A percentile compares a stretch with the other conserved stretches of the same genome.
phyloP scores from a whole-genome alignment of 164 flowering plant species.

The Macadamia tetraphylla region DNA sequence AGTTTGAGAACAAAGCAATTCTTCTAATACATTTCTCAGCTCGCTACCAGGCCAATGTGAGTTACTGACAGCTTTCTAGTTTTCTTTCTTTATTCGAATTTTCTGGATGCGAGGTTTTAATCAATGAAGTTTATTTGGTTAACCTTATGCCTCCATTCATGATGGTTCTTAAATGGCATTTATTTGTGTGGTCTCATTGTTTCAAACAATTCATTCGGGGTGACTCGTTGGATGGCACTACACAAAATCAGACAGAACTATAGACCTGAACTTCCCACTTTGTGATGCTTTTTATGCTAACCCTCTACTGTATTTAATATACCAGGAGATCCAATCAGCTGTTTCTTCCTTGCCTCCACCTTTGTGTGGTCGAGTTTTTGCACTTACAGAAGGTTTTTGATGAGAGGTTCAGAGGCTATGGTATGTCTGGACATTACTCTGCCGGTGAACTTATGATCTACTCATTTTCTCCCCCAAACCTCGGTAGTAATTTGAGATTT shows the following conservation, averaged over 20 bases:
- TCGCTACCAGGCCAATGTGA: slow-evolving; percentile 46
- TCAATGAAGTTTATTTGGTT: too few species aligned
- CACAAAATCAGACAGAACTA: background rate
- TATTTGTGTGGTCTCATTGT: background rate
- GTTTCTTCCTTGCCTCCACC: slow-evolving; percentile 54
- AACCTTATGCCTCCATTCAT: background rate
- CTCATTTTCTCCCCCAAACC: too few species aligned
- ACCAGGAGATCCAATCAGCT: slow-evolving; percentile 75
- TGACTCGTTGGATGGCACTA: background rate
- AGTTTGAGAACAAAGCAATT: slow-evolving; percentile 76
- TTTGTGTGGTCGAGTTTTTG: slow-evolving; percentile 64
- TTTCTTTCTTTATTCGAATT: background rate
- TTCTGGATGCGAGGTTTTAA: background rate
- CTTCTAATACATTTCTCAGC: slow-evolving; percentile 93
- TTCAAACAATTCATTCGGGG: background rate
- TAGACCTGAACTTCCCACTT: background rate
- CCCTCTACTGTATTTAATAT: background rate
- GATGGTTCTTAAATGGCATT: background rate
- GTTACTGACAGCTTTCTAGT: slow-evolving; percentile 1
- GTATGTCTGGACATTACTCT: too few species aligned
- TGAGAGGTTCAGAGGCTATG: background rate
- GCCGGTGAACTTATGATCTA: too few species aligned
- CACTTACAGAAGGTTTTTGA: slow-evolving; percentile 80
- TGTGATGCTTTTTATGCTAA: background rate
- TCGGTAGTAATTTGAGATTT: too few species aligned